Evolutionary conservation across 257 asterid species (phyloP).

Genomic region (Thymus quinquecostatus): DNA sequence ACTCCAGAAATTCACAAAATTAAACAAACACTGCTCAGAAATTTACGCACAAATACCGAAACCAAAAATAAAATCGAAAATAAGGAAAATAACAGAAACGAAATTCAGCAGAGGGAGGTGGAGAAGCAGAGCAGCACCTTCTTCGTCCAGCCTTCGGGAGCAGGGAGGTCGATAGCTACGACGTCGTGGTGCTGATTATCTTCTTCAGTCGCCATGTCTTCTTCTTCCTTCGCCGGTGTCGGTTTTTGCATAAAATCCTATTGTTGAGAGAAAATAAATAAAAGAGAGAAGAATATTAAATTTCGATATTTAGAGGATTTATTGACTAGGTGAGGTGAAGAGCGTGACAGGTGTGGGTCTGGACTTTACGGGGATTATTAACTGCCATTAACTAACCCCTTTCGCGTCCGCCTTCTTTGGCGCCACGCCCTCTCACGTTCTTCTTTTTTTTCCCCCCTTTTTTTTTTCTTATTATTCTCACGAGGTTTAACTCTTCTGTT

Average conservation of each 20-base stretch:
- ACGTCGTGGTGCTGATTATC: conserved; percentile 41
- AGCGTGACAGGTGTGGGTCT: conserved; percentile 54
- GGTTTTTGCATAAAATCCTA: background rate
- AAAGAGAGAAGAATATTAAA: background rate
- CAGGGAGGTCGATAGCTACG: conserved; percentile 51
- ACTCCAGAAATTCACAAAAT: conserved; percentile 15
- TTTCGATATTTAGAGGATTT: conserved; percentile 25
- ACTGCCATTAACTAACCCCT: conserved; percentile 31
- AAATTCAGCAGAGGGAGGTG: conserved; percentile 6
- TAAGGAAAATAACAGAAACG: background rate
- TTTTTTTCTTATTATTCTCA: no score
- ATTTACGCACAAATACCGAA: background rate
- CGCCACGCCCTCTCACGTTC: conserved; percentile 26
- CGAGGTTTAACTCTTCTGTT: no score
- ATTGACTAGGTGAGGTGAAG: conserved; percentile 38
- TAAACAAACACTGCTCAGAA: background rate
- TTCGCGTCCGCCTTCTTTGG: conserved; percentile 46
- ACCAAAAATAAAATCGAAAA: background rate
- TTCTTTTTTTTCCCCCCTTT: background rate
- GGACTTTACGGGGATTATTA: conserved; percentile 39
- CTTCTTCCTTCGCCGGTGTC: background rate
- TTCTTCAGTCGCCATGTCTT: conserved; percentile 41
- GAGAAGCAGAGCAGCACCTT: conserved; percentile 40
- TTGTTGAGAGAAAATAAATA: background rate
- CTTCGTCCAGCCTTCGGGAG: conserved; percentile 64